A percentile compares a stretch with the other conserved stretches of the same genome.
These are phyloP conservation scores for Ogataea henricii DNA, from an alignment of 805 yeast species.

Conservation along the genomic window DNA sequence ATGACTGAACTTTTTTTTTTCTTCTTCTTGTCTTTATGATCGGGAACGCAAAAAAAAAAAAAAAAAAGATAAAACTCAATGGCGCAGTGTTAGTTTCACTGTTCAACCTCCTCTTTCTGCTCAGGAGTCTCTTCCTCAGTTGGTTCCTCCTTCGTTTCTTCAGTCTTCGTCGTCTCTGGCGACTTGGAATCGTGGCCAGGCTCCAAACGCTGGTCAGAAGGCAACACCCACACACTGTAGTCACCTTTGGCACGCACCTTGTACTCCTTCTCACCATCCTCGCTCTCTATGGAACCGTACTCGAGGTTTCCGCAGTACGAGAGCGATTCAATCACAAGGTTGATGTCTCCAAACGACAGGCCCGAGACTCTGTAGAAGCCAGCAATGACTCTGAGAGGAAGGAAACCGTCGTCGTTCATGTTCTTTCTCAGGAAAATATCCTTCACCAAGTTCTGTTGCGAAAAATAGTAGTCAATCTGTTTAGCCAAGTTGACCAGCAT, in stretches of 20 bases:
- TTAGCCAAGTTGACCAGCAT: slow-evolving; percentile 33
- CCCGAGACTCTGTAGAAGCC: slow-evolving; percentile 75
- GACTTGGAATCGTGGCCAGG: slow-evolving; percentile 42
- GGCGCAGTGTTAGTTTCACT: neutral
- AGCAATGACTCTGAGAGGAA: slow-evolving; percentile 62
- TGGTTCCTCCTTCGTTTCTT: neutral
- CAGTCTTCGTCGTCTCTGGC: slow-evolving; percentile 14
- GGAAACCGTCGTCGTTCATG: slow-evolving; percentile 77
- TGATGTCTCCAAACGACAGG: slow-evolving; percentile 56
- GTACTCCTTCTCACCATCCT: slow-evolving; percentile 40
- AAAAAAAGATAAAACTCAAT: neutral
- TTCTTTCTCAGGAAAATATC: slow-evolving; percentile 81
- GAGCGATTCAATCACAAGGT: slow-evolving; percentile 56
- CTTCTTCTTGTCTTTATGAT: neutral
- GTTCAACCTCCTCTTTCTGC: slow-evolving; percentile 4
- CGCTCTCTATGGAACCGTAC: slow-evolving; percentile 38
- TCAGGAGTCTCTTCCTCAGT: neutral
- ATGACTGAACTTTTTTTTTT: neutral
- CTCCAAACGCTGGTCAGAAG: slow-evolving; percentile 48
- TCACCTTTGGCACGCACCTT: slow-evolving; percentile 62
- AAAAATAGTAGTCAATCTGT: slow-evolving; percentile 90
- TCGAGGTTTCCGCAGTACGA: slow-evolving; percentile 49
- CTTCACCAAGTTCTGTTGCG: slow-evolving; percentile 81
- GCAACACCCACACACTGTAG: slow-evolving; percentile 71
- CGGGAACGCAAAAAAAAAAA: neutral